Evolutionary conservation across 495 filamentous ascomycete genomes (phyloP).

Genomic region (Penicillium coprophilum): DNA sequence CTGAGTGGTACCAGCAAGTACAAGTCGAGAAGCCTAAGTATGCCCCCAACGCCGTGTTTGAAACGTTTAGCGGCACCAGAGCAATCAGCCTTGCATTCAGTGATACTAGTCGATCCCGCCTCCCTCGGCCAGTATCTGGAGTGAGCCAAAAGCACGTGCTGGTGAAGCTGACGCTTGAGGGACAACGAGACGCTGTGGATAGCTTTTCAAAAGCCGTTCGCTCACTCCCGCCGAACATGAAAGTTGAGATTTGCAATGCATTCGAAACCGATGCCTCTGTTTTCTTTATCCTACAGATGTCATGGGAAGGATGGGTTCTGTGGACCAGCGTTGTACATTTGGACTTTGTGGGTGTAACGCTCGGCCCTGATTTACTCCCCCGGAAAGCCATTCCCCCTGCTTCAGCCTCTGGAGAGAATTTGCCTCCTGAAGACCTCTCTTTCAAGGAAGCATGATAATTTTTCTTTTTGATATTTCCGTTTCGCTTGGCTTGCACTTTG

Average conservation of each 20-base stretch:
- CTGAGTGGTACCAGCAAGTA: neutral
- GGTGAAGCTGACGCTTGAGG: neutral
- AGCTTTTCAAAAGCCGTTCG: neutral
- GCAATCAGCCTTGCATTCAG: neutral
- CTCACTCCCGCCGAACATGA: neutral
- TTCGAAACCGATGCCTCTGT: neutral
- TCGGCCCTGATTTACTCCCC: neutral
- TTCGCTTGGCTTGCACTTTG: too few relatives aligned
- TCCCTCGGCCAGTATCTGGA: neutral
- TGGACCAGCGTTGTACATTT: neutral
- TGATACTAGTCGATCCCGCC: neutral
- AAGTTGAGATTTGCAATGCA: neutral
- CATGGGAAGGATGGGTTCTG: neutral
- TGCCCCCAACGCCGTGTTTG: neutral
- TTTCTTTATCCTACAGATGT: neutral
- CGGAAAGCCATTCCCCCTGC: too few relatives aligned
- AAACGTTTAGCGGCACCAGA: neutral
- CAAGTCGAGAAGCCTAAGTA: neutral
- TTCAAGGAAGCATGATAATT: too few relatives aligned
- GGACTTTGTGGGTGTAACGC: neutral
- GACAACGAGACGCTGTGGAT: neutral
- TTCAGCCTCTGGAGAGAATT: too few relatives aligned
- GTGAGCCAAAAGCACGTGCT: neutral
- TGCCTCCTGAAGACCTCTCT: too few relatives aligned
- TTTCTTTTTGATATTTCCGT: too few relatives aligned